These are phyloP conservation scores for Dryas integrifolia DNA, from an alignment of 331 rosid species.

Conservation along the genomic window DNA sequence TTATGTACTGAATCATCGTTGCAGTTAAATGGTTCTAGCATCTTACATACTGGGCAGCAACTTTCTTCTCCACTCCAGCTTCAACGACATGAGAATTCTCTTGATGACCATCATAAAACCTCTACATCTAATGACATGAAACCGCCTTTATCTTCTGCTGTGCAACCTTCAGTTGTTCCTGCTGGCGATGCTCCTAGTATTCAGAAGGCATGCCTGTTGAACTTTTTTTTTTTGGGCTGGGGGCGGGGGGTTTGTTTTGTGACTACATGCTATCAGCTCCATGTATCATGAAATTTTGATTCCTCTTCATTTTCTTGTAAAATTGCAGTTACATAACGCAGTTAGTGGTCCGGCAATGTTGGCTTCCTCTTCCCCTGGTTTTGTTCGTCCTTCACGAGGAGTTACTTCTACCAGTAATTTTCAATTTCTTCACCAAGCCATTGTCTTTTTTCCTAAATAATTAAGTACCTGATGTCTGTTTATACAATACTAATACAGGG, in stretches of 20 bases:
- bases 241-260: background rate
- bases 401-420: conserved; percentile 66
- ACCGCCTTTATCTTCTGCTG: conserved; percentile 53
- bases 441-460: background rate
- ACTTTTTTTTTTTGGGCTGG: background rate
- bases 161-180: conserved; percentile 55
- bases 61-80: conserved; percentile 52
- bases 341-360: conserved; percentile 46
- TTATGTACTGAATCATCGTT: conserved; percentile 24
- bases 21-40: conserved; percentile 60
- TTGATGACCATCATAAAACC: conserved; percentile 65
- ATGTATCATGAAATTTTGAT: conserved; percentile 7
- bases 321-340: conserved; percentile 54
- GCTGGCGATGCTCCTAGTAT: conserved; percentile 44
- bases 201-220: conserved; percentile 53
- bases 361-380: conserved; percentile 64
- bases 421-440: conserved; percentile 17
- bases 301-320: conserved; percentile 13
- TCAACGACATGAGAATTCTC: conserved; percentile 68
- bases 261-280: conserved; percentile 8
- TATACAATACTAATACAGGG: conserved; percentile 40
- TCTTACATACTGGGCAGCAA: conserved; percentile 60
- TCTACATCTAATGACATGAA: conserved; percentile 56
- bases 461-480: background rate
- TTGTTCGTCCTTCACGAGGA: conserved; percentile 68